Evolutionary conservation across 1,139 yeast genomes (phyloP).

Genomic region (Ogataea hybrid): DNA sequence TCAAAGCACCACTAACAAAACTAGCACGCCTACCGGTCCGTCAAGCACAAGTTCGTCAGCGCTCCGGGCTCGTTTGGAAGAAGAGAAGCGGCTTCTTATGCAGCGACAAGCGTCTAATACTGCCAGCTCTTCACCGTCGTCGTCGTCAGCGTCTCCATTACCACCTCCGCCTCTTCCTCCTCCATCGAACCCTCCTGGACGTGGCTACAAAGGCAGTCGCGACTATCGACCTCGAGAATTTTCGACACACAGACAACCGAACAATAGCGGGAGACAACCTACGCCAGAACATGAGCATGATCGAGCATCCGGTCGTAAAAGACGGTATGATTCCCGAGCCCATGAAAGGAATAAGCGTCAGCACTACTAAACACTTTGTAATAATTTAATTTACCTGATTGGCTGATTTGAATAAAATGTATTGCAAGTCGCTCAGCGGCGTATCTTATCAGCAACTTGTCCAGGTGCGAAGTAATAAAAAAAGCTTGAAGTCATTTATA

Average conservation of each 20-base stretch:
- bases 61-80: slow-evolving; percentile 16
- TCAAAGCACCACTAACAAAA: neutral
- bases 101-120: slow-evolving; percentile 10
- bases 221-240: slow-evolving; percentile 9
- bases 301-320: slow-evolving; percentile 7
- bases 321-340: slow-evolving; percentile 6
- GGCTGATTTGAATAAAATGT: slow-evolving; percentile 1
- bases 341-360: slow-evolving; percentile 10
- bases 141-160: slow-evolving; percentile 10
- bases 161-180: slow-evolving; percentile 13
- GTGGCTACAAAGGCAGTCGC: slow-evolving; percentile 7
- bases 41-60: slow-evolving; percentile 8
- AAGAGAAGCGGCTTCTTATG: slow-evolving; percentile 16
- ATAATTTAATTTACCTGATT: slow-evolving; percentile 5
- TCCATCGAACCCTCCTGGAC: slow-evolving; percentile 8
- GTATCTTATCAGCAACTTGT: slow-evolving; percentile 13
- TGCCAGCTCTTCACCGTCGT: neutral
- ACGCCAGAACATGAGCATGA: slow-evolving; percentile 3
- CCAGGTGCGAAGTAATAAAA: slow-evolving; percentile 5
- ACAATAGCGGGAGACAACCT: slow-evolving; percentile 2
- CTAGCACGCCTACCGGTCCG: neutral
- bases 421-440: slow-evolving; percentile 10
- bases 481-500: neutral
- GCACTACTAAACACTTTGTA: slow-evolving; percentile 5
- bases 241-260: slow-evolving; percentile 7